Evolutionary conservation across 208 protist species (phyloP).

Genomic region (Leptomonas pyrrhocoris): DNA sequence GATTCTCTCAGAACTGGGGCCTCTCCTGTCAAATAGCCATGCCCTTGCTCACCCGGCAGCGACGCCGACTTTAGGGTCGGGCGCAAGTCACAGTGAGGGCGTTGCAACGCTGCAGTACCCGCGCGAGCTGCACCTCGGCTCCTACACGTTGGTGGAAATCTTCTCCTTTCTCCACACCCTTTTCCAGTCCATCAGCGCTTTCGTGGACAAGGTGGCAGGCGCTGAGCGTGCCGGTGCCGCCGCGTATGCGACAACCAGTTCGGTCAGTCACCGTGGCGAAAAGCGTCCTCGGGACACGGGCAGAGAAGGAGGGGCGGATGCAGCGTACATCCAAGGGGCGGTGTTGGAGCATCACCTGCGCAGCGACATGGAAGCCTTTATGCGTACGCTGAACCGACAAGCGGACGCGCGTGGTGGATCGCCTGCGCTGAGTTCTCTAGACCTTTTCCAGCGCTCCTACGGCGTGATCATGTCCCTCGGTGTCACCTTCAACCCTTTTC

Average conservation of each 20-base stretch:
- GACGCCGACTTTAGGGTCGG: background rate
- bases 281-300: slow-evolving; percentile 15
- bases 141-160: slow-evolving; percentile 58
- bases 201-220: slow-evolving; percentile 19
- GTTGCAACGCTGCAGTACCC: slow-evolving; percentile 45
- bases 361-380: slow-evolving; percentile 26
- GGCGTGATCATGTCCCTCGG: slow-evolving; percentile 76
- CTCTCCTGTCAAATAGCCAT: slow-evolving; percentile 34
- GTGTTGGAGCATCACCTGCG: slow-evolving; percentile 20
- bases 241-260: background rate
- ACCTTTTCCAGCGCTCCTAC: slow-evolving; percentile 71
- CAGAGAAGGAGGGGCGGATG: background rate
- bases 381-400: background rate
- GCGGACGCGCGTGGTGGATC: background rate
- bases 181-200: slow-evolving; percentile 37
- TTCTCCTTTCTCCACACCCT: slow-evolving; percentile 57
- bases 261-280: background rate
- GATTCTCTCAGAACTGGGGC: slow-evolving; percentile 56
- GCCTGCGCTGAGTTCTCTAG: slow-evolving; percentile 16
- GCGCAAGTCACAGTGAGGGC: background rate
- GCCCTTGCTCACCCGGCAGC: slow-evolving; percentile 8
- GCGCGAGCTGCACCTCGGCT: slow-evolving; percentile 64
- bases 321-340: slow-evolving; percentile 1
- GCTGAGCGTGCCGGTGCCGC: no score
- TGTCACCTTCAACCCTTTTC: slow-evolving; percentile 87